Percentiles rank a stretch among this genome's conserved stretches.
These are phyloP conservation scores for Blastosporella zonata DNA, from an alignment of 1,284 basidiomycete genomes.

Conservation along the genomic window DNA sequence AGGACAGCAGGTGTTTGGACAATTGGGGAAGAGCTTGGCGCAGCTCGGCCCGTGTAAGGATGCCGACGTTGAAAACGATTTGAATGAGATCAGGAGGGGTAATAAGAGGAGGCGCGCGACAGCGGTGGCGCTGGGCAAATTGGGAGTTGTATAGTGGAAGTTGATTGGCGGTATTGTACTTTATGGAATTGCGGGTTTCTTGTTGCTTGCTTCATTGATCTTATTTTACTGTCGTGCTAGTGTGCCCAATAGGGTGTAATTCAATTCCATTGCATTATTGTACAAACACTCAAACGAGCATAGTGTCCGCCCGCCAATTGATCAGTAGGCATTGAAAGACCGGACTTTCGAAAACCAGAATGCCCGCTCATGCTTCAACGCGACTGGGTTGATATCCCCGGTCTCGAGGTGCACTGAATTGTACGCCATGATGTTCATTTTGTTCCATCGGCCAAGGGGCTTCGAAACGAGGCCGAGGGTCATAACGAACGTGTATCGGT, in stretches of 20 bases:
- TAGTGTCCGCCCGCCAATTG: not conserved
- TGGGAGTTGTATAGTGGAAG: constrained; percentile 15
- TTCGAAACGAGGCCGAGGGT: constrained; percentile 74
- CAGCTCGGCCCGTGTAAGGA: constrained; percentile 58
- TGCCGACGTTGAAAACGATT: constrained; percentile 64
- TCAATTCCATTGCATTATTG: not conserved
- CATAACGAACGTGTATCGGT: constrained; percentile 86
- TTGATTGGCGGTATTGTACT: not conserved
- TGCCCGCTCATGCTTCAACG: constrained; percentile 80
- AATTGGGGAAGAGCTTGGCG: constrained; percentile 62
- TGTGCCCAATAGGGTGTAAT: not conserved
- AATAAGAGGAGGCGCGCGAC: constrained; percentile 65
- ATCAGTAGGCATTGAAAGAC: constrained; percentile 37
- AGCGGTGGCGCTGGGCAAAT: constrained; percentile 28
- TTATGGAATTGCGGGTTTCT: not conserved
- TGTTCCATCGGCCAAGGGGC: constrained; percentile 86
- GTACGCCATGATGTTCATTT: constrained; percentile 75
- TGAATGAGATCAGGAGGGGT: constrained; percentile 71
- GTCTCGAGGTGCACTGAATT: constrained; percentile 71
- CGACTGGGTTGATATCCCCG: constrained; percentile 71
- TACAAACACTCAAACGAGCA: not conserved
- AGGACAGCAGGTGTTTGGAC: constrained; percentile 50
- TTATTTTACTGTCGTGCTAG: not conserved
- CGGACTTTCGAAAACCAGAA: constrained; percentile 92
- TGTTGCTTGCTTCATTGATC: not conserved